Percentiles rank a stretch among this genome's conserved stretches.
These are phyloP conservation scores for Leptosphaerulina australis DNA, from an alignment of 2,329 filamentous ascomycete species.

Conservation along the genomic window DNA sequence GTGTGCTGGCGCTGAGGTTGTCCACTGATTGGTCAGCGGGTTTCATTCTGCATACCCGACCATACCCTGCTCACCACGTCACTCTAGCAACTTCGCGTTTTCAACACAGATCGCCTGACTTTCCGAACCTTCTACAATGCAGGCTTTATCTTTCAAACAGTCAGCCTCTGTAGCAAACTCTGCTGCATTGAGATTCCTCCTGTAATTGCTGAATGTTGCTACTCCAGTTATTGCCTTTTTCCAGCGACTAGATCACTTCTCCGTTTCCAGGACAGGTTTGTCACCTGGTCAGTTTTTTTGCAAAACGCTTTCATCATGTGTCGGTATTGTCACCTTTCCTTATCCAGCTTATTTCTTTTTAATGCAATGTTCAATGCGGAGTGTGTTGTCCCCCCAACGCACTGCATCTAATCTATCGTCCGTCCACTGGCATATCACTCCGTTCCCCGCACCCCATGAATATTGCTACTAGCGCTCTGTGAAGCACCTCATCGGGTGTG, in stretches of 20 bases:
- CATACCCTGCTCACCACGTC: conserved; percentile 14
- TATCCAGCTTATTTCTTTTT: not conserved
- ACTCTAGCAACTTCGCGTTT: conserved; percentile 13
- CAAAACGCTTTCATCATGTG: too few relatives aligned
- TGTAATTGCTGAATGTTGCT: too few relatives aligned
- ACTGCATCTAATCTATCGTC: conserved; percentile 19
- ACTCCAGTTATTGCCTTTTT: too few relatives aligned
- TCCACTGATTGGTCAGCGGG: conserved; percentile 7
- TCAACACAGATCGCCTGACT: conserved; percentile 5
- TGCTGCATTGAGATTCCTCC: not conserved
- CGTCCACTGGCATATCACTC: conserved; percentile 23
- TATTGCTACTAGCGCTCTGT: conserved; percentile 19
- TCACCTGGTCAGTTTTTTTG: too few relatives aligned
- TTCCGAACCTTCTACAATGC: conserved; percentile 5
- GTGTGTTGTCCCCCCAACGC: conserved; percentile 39
- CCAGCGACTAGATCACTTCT: too few relatives aligned
- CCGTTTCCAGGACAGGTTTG: too few relatives aligned
- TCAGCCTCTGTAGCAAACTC: not conserved
- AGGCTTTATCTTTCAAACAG: not conserved
- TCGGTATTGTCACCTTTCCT: not conserved
- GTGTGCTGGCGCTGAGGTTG: conserved; percentile 11
- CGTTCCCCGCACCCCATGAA: conserved; percentile 27
- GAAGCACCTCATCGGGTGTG: conserved; percentile 18
- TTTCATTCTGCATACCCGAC: conserved; percentile 5
- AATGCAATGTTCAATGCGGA: conserved; percentile 34